Conservation (phyloP, 2,329 filamentous ascomycete genomes). For the Neophaeococcomyces mojaviensis region DNA sequence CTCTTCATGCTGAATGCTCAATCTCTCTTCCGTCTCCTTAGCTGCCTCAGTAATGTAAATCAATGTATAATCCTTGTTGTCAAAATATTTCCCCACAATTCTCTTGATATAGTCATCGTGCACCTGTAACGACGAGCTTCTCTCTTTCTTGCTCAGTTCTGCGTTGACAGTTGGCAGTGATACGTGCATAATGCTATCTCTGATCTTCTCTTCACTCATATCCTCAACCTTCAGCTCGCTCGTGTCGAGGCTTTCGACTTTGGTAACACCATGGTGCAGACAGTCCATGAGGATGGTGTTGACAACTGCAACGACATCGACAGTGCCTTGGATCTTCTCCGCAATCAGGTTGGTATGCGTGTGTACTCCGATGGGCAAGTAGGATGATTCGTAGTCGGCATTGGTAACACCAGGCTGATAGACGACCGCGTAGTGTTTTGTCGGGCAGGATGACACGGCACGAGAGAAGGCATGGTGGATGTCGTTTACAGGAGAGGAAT, state of each 20-base stretch:
- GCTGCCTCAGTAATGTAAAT: constrained; percentile 1
- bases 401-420: neutral
- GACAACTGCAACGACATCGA: neutral
- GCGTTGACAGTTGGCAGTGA: neutral
- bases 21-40: neutral
- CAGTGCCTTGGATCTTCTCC: neutral
- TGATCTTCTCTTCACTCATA: neutral
- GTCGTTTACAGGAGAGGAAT: neutral
- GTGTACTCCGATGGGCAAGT: neutral
- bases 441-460: neutral
- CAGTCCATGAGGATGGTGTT: constrained; percentile 8
- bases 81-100: constrained; percentile 2
- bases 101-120: neutral
- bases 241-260: constrained; percentile 1
- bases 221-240: neutral
- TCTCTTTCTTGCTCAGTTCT: neutral
- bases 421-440: constrained; percentile 1
- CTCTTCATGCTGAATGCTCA: no score
- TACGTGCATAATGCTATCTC: neutral
- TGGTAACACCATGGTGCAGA: constrained; percentile 2
- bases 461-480: neutral
- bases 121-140: neutral
- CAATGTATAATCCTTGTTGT: neutral
- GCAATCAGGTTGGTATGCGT: neutral
- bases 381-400: neutral